A percentile compares a stretch with the other conserved stretches of the same genome.
Evolutionary conservation across 2,329 filamentous ascomycete genomes (phyloP).

Genomic region (Coniochaeta prunicola): DNA sequence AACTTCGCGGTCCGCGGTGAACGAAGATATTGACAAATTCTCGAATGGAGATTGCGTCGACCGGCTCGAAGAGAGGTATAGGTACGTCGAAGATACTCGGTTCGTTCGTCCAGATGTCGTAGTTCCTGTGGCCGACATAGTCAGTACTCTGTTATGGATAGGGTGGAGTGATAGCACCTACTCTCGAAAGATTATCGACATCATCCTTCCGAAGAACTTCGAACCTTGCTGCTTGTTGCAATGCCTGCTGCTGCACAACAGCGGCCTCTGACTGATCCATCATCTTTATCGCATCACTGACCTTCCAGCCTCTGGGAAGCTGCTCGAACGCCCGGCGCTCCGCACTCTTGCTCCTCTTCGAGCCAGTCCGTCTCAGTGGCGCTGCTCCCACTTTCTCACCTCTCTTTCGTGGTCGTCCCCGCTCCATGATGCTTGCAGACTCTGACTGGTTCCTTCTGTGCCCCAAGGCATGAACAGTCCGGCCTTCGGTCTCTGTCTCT

Average conservation of each 20-base stretch:
- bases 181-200: conserved; percentile 58
- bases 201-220: conserved; percentile 57
- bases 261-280: conserved; percentile 41
- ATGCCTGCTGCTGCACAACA: conserved; percentile 50
- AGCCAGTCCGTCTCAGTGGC: conserved; percentile 28
- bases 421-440: conserved; percentile 51
- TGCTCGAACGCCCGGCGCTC: conserved; percentile 53
- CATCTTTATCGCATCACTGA: conserved; percentile 41
- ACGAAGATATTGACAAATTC: conserved; percentile 71
- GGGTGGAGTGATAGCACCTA: conserved; percentile 18
- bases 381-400: conserved; percentile 29
- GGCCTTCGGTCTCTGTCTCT: conserved; percentile 22
- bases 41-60: conserved; percentile 66
- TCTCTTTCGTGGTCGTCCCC: conserved; percentile 53
- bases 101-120: conserved; percentile 67
- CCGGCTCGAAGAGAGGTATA: conserved; percentile 69
- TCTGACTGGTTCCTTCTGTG: conserved; percentile 52
- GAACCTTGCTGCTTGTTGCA: conserved; percentile 55
- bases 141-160: not conserved
- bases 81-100: conserved; percentile 70
- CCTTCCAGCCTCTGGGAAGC: conserved; percentile 51
- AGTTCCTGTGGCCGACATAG: conserved; percentile 49
- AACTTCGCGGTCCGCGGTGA: conserved; percentile 64
- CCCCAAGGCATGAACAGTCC: conserved; percentile 16
- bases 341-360: conserved; percentile 38